Evolutionary conservation across 2,329 filamentous ascomycete genomes (phyloP), one percentile per base, ranked within the genome.

Genomic region (Diaporthe sp.): DNA sequence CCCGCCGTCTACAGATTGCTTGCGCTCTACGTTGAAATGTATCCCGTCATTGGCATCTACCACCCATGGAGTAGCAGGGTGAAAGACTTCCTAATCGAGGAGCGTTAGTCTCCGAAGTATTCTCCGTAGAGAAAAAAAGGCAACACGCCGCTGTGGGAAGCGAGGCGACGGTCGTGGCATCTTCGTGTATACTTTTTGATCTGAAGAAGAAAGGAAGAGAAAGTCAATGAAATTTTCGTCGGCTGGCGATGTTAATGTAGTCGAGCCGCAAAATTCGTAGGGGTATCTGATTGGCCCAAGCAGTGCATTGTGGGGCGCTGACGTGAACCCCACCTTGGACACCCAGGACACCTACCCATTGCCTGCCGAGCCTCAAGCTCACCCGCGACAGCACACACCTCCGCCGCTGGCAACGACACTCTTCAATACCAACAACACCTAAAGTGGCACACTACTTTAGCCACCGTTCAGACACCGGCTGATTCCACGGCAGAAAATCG

Each of bases 41-140:
- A 86, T 89, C 90, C 88, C 85, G 87, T 90, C 88, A 87, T 90
- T 89, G 88, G 89, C 90, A 89, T 90, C 86, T 86, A 83, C 7
- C 86, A 86, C 87, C 86, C 88, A 88, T 85, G 82, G 78, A 81
- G 79, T 81, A 84, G 83, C 84, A 83, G 82, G 84, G 83, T 87
- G 88, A 84, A 83, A 90, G 87, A 90, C 89, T 92, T 91, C 90
- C 90, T 91, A 74, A 91, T 90, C 88, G 88, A 88, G 89, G 89
- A 86, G 82, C 85, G 84, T 88, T 86, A 78, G 83, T 91, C 88
- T 91, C 85, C 89, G 89, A 88, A 90, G 83, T 75, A 87, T 87
- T 87, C 87, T 86, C 86, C 78, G 76, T 67, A 65, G 72, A 75
- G 85, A 85, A 87, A 88, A 88, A 88, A 81, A 83, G 90, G 90